These are phyloP conservation scores for Mycena leptocephala DNA, from an alignment of 768 basidiomycete genomes.

Conservation along the genomic window DNA sequence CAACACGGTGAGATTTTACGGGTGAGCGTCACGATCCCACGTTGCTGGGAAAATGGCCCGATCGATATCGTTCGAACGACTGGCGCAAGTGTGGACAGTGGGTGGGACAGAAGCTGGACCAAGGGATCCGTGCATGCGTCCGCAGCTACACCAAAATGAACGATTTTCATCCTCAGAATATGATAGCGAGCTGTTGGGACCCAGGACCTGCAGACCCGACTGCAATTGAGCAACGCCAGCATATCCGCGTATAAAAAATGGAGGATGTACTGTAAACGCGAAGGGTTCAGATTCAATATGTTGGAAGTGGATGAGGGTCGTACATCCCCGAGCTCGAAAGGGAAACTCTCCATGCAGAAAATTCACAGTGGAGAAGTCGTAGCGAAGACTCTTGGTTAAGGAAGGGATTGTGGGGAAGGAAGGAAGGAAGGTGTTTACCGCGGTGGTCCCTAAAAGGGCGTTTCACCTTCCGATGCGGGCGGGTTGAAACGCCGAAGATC, in stretches of 20 bases:
- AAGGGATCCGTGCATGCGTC: background rate
- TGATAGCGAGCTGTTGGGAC: constrained; percentile 4
- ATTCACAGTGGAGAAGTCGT: no score
- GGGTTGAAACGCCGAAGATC: no score
- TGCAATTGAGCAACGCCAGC: background rate
- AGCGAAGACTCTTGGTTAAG: no score
- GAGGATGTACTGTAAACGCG: background rate
- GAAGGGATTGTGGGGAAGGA: no score
- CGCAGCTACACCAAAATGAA: background rate
- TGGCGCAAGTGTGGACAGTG: constrained; percentile 15
- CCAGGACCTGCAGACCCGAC: constrained; percentile 5
- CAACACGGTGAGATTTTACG: background rate
- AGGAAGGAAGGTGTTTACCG: no score
- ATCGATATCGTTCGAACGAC: background rate
- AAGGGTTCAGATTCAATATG: no score
- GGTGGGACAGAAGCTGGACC: constrained; percentile 3
- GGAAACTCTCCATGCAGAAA: no score
- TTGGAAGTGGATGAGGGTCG: no score
- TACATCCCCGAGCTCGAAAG: no score
- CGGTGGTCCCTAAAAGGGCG: no score
- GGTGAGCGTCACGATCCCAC: background rate
- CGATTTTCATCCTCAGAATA: background rate
- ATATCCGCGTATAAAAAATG: constrained; percentile 10
- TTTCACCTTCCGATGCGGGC: no score
- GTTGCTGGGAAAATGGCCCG: background rate